These are phyloP conservation scores for Sphaerosporella brunnea DNA, from an alignment of 495 filamentous ascomycete genomes.

Conservation along the genomic window DNA sequence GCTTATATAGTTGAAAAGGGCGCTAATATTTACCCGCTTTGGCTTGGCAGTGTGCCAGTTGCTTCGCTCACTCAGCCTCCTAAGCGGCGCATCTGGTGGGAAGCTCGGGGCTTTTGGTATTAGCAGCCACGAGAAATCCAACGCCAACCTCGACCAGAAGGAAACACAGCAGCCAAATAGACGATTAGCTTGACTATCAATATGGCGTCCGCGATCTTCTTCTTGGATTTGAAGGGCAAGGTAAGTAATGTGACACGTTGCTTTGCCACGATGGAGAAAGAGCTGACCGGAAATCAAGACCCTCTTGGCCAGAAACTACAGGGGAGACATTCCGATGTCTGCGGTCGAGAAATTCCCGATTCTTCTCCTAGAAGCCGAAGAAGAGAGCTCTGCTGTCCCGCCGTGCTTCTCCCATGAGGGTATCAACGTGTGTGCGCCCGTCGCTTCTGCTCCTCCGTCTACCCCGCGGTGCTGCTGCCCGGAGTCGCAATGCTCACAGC, in stretches of 20 bases:
- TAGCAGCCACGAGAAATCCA: too few species aligned
- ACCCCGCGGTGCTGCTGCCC: slow-evolving; percentile 2
- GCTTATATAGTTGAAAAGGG: too few species aligned
- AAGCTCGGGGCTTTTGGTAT: too few species aligned
- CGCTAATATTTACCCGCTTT: too few species aligned
- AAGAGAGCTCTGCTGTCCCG: slow-evolving; percentile 93
- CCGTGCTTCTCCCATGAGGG: slow-evolving; percentile 98
- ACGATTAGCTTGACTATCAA: slow-evolving; percentile 13
- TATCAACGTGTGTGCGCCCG: slow-evolving; percentile 57
- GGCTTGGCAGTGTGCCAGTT: too few species aligned
- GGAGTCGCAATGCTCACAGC: neutral
- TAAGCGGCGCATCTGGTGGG: neutral
- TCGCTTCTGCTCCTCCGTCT: slow-evolving; percentile 2
- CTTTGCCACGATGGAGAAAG: slow-evolving; percentile 23
- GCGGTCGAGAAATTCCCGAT: slow-evolving; percentile 97
- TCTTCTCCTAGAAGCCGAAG: slow-evolving; percentile 94
- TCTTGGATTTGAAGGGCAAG: slow-evolving; percentile 99
- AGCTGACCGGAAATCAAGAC: slow-evolving; percentile 40
- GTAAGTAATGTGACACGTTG: slow-evolving; percentile 31
- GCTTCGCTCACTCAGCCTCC: neutral
- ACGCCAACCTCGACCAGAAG: too few species aligned
- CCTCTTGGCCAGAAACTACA: slow-evolving; percentile 94
- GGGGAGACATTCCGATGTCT: slow-evolving; percentile 98
- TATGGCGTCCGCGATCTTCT: slow-evolving; percentile 98
- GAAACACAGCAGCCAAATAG: neutral